A percentile compares a stretch with the other conserved stretches of the same genome.
Evolutionary conservation across 2,329 filamentous ascomycete species (phyloP).

Genomic region (Cladosporium sp.): DNA sequence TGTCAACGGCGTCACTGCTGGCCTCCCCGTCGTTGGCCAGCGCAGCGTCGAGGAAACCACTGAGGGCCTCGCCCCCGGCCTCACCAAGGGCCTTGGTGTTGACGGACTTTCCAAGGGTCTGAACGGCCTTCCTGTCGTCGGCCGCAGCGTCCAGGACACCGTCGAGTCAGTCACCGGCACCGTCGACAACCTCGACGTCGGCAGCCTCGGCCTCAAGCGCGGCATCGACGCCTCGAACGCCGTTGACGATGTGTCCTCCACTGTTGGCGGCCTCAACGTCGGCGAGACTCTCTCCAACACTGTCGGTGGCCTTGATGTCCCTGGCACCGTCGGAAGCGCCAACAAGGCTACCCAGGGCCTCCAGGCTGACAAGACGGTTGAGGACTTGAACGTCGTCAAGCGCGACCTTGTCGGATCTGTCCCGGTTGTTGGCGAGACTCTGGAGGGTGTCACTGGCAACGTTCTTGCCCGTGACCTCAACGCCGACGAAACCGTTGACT

Average conservation of each 20-base stretch:
- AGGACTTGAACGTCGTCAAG: not conserved
- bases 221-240: not conserved
- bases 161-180: not conserved
- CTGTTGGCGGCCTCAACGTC: not conserved
- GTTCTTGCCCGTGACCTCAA: not conserved
- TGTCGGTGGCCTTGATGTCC: conserved; percentile 3
- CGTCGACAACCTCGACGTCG: not conserved
- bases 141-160: not conserved
- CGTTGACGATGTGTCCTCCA: not conserved
- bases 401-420: no score
- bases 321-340: not conserved
- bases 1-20: no score
- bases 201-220: no score
- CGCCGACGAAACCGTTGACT: not conserved
- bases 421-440: not conserved
- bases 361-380: not conserved
- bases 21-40: no score
- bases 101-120: no score
- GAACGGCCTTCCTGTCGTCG: not conserved
- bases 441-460: not conserved
- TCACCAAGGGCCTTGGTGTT: not conserved
- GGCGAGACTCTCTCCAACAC: not conserved
- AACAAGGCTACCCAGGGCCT: not conserved
- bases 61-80: not conserved
- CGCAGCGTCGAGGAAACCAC: not conserved